Conservation (phyloP, 2,329 filamentous ascomycete genomes). For the Curvularia eragrostidis region DNA sequence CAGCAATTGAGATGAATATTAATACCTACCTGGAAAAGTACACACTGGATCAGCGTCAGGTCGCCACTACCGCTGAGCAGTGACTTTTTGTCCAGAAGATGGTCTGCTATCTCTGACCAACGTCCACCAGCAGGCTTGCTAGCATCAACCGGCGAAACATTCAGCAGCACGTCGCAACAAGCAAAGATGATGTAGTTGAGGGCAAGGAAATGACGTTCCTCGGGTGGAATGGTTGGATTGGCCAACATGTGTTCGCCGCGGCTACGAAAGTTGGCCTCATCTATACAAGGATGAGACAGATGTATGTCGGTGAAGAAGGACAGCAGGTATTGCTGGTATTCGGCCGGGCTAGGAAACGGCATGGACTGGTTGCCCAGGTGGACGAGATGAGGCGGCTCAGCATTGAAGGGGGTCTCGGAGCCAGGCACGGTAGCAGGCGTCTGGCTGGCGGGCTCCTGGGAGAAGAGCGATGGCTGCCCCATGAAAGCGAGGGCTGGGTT, state of each 20-base stretch:
- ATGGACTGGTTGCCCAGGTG: constrained; percentile 28
- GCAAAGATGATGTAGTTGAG: constrained; percentile 44
- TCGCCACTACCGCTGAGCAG: constrained; percentile 30
- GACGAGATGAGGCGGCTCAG: constrained; percentile 17
- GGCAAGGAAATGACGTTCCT: constrained; percentile 36
- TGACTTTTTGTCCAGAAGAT: constrained; percentile 35
- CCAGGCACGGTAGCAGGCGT: constrained; percentile 7
- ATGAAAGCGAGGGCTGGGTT: constrained; percentile 29
- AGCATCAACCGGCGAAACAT: constrained; percentile 10
- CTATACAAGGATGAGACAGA: constrained; percentile 38
- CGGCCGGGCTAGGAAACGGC: constrained; percentile 28
- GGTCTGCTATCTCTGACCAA: constrained; percentile 41
- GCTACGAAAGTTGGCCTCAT: constrained; percentile 37
- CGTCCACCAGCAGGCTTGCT: constrained; percentile 35
- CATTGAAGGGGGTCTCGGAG: constrained; percentile 1
- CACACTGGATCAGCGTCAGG: constrained; percentile 36
- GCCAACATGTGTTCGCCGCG: constrained; percentile 35
- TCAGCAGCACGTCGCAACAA: constrained; percentile 24
- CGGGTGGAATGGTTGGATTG: constrained; percentile 19
- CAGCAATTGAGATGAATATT: background rate
- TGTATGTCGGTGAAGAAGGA: constrained; percentile 41
- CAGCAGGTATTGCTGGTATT: constrained; percentile 35
- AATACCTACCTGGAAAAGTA: constrained; percentile 36
- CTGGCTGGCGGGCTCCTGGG: constrained; percentile 18
- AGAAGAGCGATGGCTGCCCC: constrained; percentile 23